Percentiles rank a stretch among this genome's conserved stretches.
Conservation (phyloP, 2,329 filamentous ascomycete genomes). For the Aspergillus cejpii region DNA sequence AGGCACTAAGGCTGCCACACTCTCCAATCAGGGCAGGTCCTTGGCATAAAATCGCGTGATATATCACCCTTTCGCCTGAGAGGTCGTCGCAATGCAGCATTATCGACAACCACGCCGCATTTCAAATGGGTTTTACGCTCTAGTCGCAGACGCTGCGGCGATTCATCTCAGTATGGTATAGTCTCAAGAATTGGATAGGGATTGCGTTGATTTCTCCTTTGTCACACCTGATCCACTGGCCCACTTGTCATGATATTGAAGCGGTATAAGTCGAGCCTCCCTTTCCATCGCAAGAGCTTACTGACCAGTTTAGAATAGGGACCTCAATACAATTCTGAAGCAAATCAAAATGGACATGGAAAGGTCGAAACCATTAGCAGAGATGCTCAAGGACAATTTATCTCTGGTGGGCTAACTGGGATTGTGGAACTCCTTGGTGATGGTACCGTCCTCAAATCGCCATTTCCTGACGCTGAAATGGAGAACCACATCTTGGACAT, state of each 20-base stretch:
- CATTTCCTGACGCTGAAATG: slow-evolving; percentile 9
- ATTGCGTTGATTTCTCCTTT: slow-evolving; percentile 1
- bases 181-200: neutral
- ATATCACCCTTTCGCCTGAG: too few species aligned
- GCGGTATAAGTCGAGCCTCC: neutral
- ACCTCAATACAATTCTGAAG: neutral
- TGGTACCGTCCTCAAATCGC: slow-evolving; percentile 14
- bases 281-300: neutral
- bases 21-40: too few species aligned
- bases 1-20: neutral
- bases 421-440: slow-evolving; percentile 16
- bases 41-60: too few species aligned
- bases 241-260: slow-evolving; percentile 1
- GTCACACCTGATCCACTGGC: slow-evolving; percentile 1
- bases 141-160: too few species aligned
- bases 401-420: slow-evolving; percentile 14
- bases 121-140: too few species aligned
- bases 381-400: slow-evolving; percentile 11
- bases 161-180: neutral
- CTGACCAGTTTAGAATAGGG: slow-evolving; percentile 1
- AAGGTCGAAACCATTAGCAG: neutral
- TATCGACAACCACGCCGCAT: too few species aligned
- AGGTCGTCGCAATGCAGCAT: too few species aligned
- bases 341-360: neutral
- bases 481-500: slow-evolving; percentile 13